phyloP scores from a whole-genome alignment of 768 basidiomycete species.

The Favolaschia claudopus region DNA sequence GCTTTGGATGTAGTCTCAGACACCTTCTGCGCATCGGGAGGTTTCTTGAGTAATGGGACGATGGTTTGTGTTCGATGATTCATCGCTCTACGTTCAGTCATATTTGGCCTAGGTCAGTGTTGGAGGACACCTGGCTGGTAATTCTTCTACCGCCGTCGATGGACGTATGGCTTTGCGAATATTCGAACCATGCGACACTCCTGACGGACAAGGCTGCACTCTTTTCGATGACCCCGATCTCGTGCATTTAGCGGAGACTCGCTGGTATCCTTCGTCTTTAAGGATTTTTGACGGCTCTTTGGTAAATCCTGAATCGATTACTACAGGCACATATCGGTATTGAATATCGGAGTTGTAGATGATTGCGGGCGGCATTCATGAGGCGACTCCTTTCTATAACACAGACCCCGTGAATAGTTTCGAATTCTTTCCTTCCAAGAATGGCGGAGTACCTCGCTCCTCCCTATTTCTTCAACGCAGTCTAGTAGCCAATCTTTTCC shows the following conservation, averaged over 20 bases:
- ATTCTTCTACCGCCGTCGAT: background rate
- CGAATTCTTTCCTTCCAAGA: slow-evolving; percentile 43
- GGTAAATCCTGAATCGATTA: background rate
- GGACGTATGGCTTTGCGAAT: slow-evolving; percentile 34
- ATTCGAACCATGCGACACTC: slow-evolving; percentile 36
- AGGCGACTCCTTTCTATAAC: slow-evolving; percentile 36
- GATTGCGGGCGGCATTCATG: slow-evolving; percentile 39
- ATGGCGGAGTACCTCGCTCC: slow-evolving; percentile 36
- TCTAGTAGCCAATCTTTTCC: slow-evolving; percentile 64
- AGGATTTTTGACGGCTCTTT: slow-evolving; percentile 38
- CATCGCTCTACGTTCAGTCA: background rate
- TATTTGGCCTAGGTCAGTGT: slow-evolving; percentile 18
- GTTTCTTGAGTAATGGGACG: slow-evolving; percentile 40
- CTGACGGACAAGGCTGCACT: slow-evolving; percentile 34
- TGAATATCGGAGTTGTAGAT: slow-evolving; percentile 40
- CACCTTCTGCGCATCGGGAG: slow-evolving; percentile 42
- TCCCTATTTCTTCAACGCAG: slow-evolving; percentile 48
- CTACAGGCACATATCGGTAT: background rate
- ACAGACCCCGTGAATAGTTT: slow-evolving; percentile 36
- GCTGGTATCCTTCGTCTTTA: slow-evolving; percentile 40
- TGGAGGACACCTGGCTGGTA: slow-evolving; percentile 4
- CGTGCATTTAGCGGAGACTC: slow-evolving; percentile 31
- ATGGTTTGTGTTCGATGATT: slow-evolving; percentile 29
- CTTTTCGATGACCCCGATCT: slow-evolving; percentile 35
- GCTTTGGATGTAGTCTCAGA: slow-evolving; percentile 37